A percentile compares a stretch with the other conserved stretches of the same genome.
Evolutionary conservation across 2,329 filamentous ascomycete species (phyloP).

Genomic region (Trichoderma atrobrunneum): DNA sequence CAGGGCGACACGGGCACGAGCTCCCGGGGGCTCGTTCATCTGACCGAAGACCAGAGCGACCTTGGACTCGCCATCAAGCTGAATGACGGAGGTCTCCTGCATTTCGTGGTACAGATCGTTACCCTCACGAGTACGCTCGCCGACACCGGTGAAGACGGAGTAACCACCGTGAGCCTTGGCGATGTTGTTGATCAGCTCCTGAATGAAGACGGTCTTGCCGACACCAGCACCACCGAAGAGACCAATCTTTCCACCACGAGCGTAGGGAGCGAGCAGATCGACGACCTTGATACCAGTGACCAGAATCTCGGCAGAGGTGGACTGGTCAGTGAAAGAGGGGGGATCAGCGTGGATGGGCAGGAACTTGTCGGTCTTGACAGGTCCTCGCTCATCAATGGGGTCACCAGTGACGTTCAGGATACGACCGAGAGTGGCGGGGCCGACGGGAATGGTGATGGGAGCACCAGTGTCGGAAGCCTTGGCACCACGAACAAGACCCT

Average conservation of each 20-base stretch:
- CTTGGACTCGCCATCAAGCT: slow-evolving; percentile 99
- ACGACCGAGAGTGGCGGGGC: slow-evolving; percentile 88
- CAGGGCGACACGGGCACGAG: slow-evolving; percentile 98
- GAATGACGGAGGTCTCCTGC: slow-evolving; percentile 99
- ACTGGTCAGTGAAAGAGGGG: slow-evolving; percentile 90
- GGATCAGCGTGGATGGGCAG: slow-evolving; percentile 92
- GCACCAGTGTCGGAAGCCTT: slow-evolving; percentile 83
- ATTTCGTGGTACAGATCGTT: slow-evolving; percentile 99
- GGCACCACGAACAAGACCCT: slow-evolving; percentile 95
- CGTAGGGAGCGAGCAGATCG: slow-evolving; percentile 96
- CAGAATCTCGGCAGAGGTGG: slow-evolving; percentile 92
- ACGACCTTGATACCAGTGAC: slow-evolving; percentile 99
- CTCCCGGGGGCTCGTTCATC: slow-evolving; percentile 99
- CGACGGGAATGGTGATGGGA: slow-evolving; percentile 96
- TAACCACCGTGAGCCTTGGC: slow-evolving; percentile 99
- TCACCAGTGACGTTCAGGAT: slow-evolving; percentile 99
- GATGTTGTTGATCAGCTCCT: slow-evolving; percentile 99
- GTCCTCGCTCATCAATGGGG: slow-evolving; percentile 98
- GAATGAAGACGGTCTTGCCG: slow-evolving; percentile 99
- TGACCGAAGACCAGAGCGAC: slow-evolving; percentile 99
- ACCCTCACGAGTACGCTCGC: slow-evolving; percentile 99
- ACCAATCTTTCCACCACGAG: slow-evolving; percentile 99
- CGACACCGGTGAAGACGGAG: slow-evolving; percentile 99
- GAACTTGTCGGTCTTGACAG: slow-evolving; percentile 88
- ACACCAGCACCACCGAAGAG: slow-evolving; percentile 99